Conservation (phyloP, 1,284 basidiomycete genomes). For the Gomphus bonarii region DNA sequence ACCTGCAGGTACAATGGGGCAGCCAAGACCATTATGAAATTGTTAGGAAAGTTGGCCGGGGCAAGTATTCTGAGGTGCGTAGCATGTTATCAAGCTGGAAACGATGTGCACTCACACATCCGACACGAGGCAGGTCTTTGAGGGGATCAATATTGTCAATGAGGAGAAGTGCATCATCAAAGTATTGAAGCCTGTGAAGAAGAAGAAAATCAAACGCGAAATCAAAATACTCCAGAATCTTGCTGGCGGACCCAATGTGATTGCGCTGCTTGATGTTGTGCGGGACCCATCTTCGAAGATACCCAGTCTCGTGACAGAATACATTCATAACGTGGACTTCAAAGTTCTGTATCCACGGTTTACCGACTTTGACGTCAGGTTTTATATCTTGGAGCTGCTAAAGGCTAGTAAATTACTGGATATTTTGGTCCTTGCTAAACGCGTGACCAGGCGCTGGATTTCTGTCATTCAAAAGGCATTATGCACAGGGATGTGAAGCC, state of each 20-base stretch:
- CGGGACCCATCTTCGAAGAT: slow-evolving; percentile 93
- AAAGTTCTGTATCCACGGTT: slow-evolving; percentile 95
- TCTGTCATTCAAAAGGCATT: slow-evolving; percentile 96
- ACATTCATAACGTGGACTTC: slow-evolving; percentile 97
- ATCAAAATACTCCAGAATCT: slow-evolving; percentile 98
- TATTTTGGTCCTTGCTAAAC: slow-evolving; percentile 1
- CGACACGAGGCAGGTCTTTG: slow-evolving; percentile 68
- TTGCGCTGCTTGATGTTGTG: slow-evolving; percentile 87
- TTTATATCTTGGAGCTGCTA: slow-evolving; percentile 93
- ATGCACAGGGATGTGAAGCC: slow-evolving; percentile 99
- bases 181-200: slow-evolving; percentile 98
- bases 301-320: slow-evolving; percentile 96
- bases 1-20: slow-evolving; percentile 90
- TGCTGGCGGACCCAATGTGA: slow-evolving; percentile 86
- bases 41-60: slow-evolving; percentile 91
- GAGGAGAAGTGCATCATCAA: slow-evolving; percentile 98
- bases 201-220: slow-evolving; percentile 99
- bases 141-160: slow-evolving; percentile 89
- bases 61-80: slow-evolving; percentile 90
- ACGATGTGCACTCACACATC: slow-evolving; percentile 11
- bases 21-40: slow-evolving; percentile 98
- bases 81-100: slow-evolving; percentile 10
- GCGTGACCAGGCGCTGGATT: slow-evolving; percentile 75
- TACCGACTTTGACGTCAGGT: slow-evolving; percentile 91
- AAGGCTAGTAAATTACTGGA: slow-evolving; percentile 48